Base-by-base conservation (phyloP, 331 rosid species). In the Malus hybrid region DNA sequence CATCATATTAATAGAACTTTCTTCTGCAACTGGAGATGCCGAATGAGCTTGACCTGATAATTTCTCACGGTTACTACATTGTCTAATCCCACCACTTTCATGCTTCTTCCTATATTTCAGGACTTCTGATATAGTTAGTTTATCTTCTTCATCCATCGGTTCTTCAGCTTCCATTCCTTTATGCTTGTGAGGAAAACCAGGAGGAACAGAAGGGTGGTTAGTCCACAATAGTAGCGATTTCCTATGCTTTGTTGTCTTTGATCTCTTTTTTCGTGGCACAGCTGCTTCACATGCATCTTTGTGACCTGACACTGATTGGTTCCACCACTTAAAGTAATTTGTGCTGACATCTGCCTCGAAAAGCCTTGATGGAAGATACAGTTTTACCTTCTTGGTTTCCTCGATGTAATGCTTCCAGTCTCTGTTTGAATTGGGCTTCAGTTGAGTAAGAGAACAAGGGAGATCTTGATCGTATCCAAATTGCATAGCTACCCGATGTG, bases 281-380 rank as follows among this genome's bases (percentile, higher is more conserved):
- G 19, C 29, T 16, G 5, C 6, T 57, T 32, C 67, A 32, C 9
- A 44, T 5, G 67, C n/a, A 39, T 77, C 72, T 6, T 15, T 34
- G 60, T 53, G 72, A 61, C 13, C 61, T 34, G 67, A 15, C 16
- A 69, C 56, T 2, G 81, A 82, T 72, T 83, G 55, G 55, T 78
- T 77, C 89, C 89, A 83, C 91, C 90, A 86, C 71, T 50, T 30
- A 28, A 71, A 74, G 84, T 90, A 90, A 24, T 78, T 36, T 7
- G 76, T 30, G 70, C 88, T 78, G 57, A 86, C 79, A 65, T 75
- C 87, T 3, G 81, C 80, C 78, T 81, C 46, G 44, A 72, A 79
- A 65, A 67, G 69, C 70, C 79, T 63, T 4, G 87, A 72, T 19
- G 89, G 90, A n/a, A 90, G 46, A 50, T 61, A 83, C 48, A 88